A percentile compares a stretch with the other conserved stretches of the same genome.
These are phyloP conservation scores for Aquilaria agallochum DNA, from an alignment of 441 rosid genomes.

Conservation along the genomic window DNA sequence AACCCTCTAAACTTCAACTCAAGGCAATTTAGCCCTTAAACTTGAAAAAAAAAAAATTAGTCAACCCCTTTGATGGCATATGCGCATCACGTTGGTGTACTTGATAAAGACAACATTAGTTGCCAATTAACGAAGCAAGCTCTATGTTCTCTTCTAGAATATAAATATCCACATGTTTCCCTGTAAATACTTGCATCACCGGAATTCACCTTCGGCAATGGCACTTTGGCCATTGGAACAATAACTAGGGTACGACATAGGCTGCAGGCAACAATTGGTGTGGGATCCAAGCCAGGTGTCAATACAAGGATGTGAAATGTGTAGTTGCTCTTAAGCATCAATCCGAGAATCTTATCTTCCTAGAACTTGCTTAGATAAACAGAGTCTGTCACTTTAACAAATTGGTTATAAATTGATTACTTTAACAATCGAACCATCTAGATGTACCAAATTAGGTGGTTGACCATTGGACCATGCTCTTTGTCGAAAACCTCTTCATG, in stretches of 20 bases:
- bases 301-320: conserved; percentile 63
- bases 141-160: conserved; percentile 8
- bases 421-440: conserved; percentile 52
- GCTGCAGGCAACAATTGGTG: conserved; percentile 42
- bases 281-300: conserved; percentile 68
- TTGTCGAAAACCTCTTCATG: conserved; percentile 39
- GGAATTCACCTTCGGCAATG: conserved; percentile 11
- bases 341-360: conserved; percentile 49
- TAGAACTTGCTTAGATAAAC: conserved; percentile 57
- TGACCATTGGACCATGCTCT: conserved; percentile 41
- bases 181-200: conserved; percentile 8
- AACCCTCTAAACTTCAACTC: too few species aligned
- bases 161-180: conserved; percentile 10
- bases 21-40: too few species aligned
- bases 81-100: too few species aligned
- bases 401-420: conserved; percentile 27
- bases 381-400: conserved; percentile 62
- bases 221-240: neutral
- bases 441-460: conserved; percentile 58
- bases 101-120: too few species aligned
- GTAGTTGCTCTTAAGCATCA: conserved; percentile 57
- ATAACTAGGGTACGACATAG: conserved; percentile 56
- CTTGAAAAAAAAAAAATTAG: too few species aligned
- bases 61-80: too few species aligned
- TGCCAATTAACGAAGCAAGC: neutral